These are phyloP conservation scores for Polytrichum commune DNA, from an alignment of 225 moss, liverwort and hornwort genomes.

Conservation along the genomic window DNA sequence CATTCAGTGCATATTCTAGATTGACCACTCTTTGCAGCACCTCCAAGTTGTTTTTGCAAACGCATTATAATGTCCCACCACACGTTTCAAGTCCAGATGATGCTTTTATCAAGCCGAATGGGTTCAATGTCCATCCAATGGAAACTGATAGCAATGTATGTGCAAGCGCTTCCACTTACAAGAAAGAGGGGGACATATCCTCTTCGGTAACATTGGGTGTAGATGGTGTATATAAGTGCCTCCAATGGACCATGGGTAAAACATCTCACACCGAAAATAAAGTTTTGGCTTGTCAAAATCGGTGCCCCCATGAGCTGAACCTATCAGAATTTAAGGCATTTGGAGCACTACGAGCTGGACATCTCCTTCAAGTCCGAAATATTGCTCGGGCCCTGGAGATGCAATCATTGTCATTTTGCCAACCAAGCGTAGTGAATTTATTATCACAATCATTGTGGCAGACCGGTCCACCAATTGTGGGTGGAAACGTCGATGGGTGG, in stretches of 20 bases:
- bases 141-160: background rate
- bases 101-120: conserved; percentile 15
- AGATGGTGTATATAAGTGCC: conserved; percentile 16
- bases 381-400: conserved; percentile 26
- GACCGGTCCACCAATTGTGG: conserved; percentile 17
- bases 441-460: conserved; percentile 39
- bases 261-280: conserved; percentile 26
- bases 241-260: conserved; percentile 31
- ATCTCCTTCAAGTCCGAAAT: conserved; percentile 21
- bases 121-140: conserved; percentile 22
- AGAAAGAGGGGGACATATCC: background rate
- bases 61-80: background rate
- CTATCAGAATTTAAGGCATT: conserved; percentile 23
- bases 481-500: conserved; percentile 1
- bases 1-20: background rate
- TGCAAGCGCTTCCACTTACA: background rate
- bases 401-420: conserved; percentile 25
- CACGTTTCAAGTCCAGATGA: background rate
- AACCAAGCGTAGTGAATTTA: conserved; percentile 35
- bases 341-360: conserved; percentile 28
- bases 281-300: conserved; percentile 17
- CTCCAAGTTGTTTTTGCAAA: background rate
- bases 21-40: conserved; percentile 13
- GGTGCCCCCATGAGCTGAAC: conserved; percentile 14
- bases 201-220: conserved; percentile 3